phyloP scores from a whole-genome alignment of 2,329 filamentous ascomycete species.

The Penicillium sp. region DNA sequence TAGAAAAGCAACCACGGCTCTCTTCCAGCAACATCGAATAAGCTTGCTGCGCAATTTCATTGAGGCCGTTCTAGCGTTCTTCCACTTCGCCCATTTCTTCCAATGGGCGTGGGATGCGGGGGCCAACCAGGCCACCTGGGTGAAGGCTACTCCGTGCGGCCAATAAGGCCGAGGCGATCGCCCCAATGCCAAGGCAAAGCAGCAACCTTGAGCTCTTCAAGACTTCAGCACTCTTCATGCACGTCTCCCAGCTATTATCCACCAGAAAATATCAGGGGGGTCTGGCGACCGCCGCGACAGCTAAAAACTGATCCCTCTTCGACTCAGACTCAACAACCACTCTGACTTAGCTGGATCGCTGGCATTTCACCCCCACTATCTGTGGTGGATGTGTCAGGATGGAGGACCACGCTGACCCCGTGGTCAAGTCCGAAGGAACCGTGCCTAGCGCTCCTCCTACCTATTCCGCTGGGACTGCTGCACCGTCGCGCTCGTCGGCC shows the following conservation, averaged over 20 bases:
- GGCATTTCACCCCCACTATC: neutral
- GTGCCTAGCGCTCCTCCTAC: neutral
- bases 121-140: neutral
- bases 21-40: neutral
- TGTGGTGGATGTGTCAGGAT: constrained; percentile 11
- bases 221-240: neutral
- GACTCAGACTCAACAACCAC: neutral
- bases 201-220: neutral
- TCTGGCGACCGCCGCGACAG: neutral
- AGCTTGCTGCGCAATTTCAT: neutral
- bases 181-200: neutral
- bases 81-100: neutral
- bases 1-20: neutral
- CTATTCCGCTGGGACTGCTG: neutral
- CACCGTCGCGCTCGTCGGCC: constrained; percentile 19
- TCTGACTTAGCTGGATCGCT: neutral
- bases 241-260: neutral
- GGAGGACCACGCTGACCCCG: constrained; percentile 14
- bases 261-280: neutral
- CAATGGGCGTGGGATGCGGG: neutral
- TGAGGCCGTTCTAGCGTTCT: neutral
- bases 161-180: neutral
- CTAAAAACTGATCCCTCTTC: neutral
- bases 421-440: constrained; percentile 10
- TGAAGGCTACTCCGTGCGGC: neutral